Evolutionary conservation across 768 basidiomycete species (phyloP).

Genomic region (Melanogaster broomeanus): DNA sequence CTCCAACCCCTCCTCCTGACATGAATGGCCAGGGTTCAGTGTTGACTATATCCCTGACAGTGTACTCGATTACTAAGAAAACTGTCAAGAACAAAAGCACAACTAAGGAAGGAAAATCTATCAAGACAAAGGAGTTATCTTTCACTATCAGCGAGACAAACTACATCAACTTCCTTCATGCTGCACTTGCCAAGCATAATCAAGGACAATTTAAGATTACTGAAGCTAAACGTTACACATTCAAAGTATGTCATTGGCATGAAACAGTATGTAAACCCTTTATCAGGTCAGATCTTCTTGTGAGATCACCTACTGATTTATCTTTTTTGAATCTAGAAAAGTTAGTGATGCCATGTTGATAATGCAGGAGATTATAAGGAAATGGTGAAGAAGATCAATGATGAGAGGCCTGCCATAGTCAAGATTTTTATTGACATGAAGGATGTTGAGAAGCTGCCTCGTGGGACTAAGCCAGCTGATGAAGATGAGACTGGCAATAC

Average conservation of each 20-base stretch:
- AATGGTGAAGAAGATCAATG: slow-evolving; percentile 2
- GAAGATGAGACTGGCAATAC: not conserved
- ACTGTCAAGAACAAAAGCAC: too few relatives aligned
- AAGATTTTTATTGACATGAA: not conserved
- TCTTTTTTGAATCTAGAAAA: not conserved
- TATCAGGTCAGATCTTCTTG: too few relatives aligned
- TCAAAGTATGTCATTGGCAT: not conserved
- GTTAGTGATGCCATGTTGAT: too few relatives aligned
- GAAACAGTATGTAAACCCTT: not conserved
- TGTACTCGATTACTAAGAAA: too few relatives aligned
- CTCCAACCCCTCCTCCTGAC: too few relatives aligned
- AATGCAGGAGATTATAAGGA: not conserved
- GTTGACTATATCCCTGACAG: too few relatives aligned
- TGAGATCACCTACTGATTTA: not conserved
- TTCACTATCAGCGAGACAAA: not conserved
- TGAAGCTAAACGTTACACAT: slow-evolving; percentile 23
- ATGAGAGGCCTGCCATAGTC: not conserved
- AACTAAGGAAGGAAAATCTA: too few relatives aligned
- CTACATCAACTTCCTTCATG: not conserved
- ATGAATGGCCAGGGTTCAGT: too few relatives aligned
- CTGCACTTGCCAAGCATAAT: not conserved
- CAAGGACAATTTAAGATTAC: not conserved
- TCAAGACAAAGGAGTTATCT: too few relatives aligned
- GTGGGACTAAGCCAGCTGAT: not conserved
- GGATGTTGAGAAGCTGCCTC: not conserved